Conservation (phyloP, 768 basidiomycete species). For the Tubosaeta brunneosetosa region DNA sequence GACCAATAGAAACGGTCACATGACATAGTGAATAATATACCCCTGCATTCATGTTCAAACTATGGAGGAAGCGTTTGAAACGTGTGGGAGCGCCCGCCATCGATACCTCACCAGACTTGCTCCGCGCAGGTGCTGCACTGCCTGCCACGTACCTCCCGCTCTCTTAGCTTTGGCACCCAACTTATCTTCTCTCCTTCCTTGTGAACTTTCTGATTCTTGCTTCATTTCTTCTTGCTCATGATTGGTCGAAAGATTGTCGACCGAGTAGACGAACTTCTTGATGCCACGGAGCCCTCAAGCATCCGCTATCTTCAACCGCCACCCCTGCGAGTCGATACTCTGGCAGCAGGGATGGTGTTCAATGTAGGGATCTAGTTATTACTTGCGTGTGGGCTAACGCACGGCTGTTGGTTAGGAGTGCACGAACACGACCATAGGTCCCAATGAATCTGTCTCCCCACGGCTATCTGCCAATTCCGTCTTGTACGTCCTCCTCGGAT, state of each 20-base stretch:
- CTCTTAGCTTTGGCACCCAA: conserved; percentile 9
- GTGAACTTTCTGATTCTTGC: conserved; percentile 6
- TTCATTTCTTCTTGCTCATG: conserved; percentile 19
- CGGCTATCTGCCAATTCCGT: conserved; percentile 1
- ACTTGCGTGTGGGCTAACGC: neutral
- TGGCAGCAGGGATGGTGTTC: conserved; percentile 3
- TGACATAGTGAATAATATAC: neutral
- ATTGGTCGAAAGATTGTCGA: conserved; percentile 24
- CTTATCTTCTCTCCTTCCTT: conserved; percentile 18
- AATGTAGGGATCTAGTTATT: conserved; percentile 9
- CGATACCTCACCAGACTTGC: neutral
- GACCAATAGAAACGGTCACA: conserved; percentile 3
- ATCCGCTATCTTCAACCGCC: conserved; percentile 7
- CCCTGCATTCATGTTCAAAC: conserved; percentile 5
- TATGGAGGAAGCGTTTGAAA: neutral
- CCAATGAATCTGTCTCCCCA: conserved; percentile 3
- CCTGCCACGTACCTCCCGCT: conserved; percentile 1
- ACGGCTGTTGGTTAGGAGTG: conserved; percentile 16
- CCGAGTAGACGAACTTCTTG: conserved; percentile 22
- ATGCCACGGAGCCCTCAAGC: conserved; percentile 5
- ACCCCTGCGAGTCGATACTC: conserved; percentile 13
- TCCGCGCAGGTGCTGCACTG: conserved; percentile 2
- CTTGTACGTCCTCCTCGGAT: conserved; percentile 20
- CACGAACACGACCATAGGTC: conserved; percentile 14
- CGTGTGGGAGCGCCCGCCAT: neutral